Evolutionary conservation across 768 basidiomycete species (phyloP).

Genomic region (Russula sp.): DNA sequence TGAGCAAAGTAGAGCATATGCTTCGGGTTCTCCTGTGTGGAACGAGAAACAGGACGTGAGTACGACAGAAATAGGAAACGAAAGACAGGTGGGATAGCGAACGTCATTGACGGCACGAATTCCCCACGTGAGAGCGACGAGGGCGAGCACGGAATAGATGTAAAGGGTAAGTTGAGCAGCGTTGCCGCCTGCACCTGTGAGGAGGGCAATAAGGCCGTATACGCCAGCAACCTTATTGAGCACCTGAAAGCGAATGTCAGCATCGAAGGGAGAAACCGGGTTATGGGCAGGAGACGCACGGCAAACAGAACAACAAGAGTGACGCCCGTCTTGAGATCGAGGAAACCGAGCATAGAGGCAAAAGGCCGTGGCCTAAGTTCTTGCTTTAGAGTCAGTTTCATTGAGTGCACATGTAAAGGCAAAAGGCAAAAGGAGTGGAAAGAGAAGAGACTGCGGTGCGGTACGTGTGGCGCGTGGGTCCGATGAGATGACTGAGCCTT

Average conservation of each 20-base stretch:
- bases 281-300: constrained; percentile 41
- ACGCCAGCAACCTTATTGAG: constrained; percentile 98
- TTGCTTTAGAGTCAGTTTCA: constrained; percentile 78
- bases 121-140: constrained; percentile 82
- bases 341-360: constrained; percentile 73
- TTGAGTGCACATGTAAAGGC: constrained; percentile 27
- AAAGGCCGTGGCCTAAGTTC: constrained; percentile 82
- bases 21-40: constrained; percentile 75
- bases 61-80: constrained; percentile 10
- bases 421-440: neutral
- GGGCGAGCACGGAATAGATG: constrained; percentile 81
- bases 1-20: constrained; percentile 87
- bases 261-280: neutral
- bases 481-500: no score
- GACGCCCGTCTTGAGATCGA: constrained; percentile 94
- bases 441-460: neutral
- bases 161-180: constrained; percentile 90
- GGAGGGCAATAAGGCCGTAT: constrained; percentile 88
- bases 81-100: constrained; percentile 30
- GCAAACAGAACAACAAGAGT: constrained; percentile 85
- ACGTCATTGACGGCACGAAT: constrained; percentile 81
- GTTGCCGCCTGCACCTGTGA: constrained; percentile 90
- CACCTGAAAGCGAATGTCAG: constrained; percentile 41
- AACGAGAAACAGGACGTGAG: neutral
- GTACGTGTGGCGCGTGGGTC: no score